phyloP scores from a whole-genome alignment of 331 rosid species.

The Saraca asoca region DNA sequence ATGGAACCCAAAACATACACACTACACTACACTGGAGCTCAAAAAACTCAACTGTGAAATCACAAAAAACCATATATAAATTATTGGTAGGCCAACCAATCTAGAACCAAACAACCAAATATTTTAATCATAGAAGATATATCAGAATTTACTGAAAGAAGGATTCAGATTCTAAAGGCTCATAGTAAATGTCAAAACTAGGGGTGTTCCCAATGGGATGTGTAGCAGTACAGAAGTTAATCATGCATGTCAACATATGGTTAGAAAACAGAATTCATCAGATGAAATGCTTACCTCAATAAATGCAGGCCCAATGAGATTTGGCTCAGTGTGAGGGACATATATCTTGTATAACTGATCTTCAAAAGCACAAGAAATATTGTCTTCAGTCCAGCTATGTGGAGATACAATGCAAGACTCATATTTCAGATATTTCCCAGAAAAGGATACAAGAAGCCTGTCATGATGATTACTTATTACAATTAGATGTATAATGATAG shows the following conservation, averaged over 20 bases:
- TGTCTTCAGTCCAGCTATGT: conserved; percentile 49
- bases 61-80: conserved; percentile 9
- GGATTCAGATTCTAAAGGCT: conserved; percentile 20
- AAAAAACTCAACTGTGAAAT: conserved; percentile 6
- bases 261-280: conserved; percentile 22
- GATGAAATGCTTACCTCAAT: conserved; percentile 65
- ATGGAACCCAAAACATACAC: background rate
- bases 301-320: conserved; percentile 83
- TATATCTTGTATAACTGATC: conserved; percentile 71
- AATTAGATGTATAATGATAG: conserved; percentile 23
- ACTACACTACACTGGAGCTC: background rate
- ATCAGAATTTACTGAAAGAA: conserved; percentile 20
- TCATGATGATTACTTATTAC: conserved; percentile 39
- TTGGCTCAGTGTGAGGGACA: conserved; percentile 68
- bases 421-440: conserved; percentile 75
- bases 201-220: conserved; percentile 7
- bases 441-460: conserved; percentile 91
- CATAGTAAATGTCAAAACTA: background rate
- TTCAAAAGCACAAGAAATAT: conserved; percentile 48
- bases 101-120: background rate
- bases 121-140: background rate
- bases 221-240: conserved; percentile 15
- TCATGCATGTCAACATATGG: conserved; percentile 20
- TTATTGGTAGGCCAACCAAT: background rate
- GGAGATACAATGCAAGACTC: conserved; percentile 52